Conservation (phyloP, 1,284 basidiomycete species). For the Schizophyllum commune region DNA sequence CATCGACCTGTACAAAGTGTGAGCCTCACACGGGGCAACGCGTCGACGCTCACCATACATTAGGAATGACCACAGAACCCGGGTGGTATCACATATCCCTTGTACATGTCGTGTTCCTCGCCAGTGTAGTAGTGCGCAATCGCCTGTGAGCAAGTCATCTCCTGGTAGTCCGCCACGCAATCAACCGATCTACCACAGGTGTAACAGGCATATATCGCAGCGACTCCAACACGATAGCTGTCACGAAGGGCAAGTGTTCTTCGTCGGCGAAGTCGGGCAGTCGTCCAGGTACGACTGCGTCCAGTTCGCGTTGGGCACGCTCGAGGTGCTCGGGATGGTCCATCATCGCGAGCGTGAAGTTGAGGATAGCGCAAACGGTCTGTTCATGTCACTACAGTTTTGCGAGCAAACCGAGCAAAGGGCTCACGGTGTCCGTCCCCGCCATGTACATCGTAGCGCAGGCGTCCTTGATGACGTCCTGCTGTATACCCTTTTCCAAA, state of each 20-base stretch:
- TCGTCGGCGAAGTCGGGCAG: slow-evolving; percentile 38
- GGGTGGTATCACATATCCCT: neutral
- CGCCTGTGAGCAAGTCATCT: neutral
- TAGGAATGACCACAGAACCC: neutral
- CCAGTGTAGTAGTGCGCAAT: neutral
- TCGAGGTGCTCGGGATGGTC: slow-evolving; percentile 27
- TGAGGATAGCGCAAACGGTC: slow-evolving; percentile 22
- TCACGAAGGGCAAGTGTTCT: neutral
- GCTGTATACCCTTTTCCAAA: neutral
- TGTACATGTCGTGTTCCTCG: neutral
- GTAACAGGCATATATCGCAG: neutral
- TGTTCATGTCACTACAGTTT: too few species aligned
- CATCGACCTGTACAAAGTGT: slow-evolving; percentile 7
- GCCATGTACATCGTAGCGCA: neutral
- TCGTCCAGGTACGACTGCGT: slow-evolving; percentile 32
- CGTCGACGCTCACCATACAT: neutral
- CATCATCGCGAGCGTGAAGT: slow-evolving; percentile 34
- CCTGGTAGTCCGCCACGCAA: neutral
- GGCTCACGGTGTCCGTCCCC: neutral
- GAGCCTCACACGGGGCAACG: neutral
- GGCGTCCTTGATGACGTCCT: neutral
- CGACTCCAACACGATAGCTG: neutral
- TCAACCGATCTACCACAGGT: neutral
- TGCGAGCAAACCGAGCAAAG: too few species aligned
- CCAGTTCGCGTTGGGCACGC: slow-evolving; percentile 39